Base-by-base conservation (phyloP, 495 filamentous ascomycete genomes). In the Aspergillus baeticus region DNA sequence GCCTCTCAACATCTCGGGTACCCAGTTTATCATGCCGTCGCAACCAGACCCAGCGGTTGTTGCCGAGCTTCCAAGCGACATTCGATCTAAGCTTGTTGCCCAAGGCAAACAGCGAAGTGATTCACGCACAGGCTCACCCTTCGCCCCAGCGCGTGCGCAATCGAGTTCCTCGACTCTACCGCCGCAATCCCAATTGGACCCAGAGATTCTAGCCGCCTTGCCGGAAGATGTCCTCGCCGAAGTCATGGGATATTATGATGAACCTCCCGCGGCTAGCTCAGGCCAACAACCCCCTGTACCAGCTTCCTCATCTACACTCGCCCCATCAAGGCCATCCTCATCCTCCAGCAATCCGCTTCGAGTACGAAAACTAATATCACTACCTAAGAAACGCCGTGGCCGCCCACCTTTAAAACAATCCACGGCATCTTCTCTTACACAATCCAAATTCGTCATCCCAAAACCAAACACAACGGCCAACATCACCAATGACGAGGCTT, bases 11-110 rank as follows among this genome's bases (percentile, higher is more conserved):
- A 84, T 87, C 0, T 70, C 80, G 3, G 92, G 92, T 0, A 93
- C 91, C 10, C 92, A 97, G 66, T 96, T 96, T 67, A 83, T 96
- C 56, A 71, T 97, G 62, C 92, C 92, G 3, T 84, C 84, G 5
- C 87, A 92, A 59, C 75, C 88, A 10, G 92, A 97, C 63, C 87
- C 85, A 0, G 71, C 77, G 29, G 85, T 92, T 1, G 71, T 94
- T 26, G 85, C 85, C 1, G 91, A 94, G 63, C 80, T 96, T 2
- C 90, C 90, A 2, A 75, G 75, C 14, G 89, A 94, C 59, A 94
- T 96, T 56, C 81, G 90, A 55, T 84, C 84, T 39, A 88, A 84
- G 59, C 79, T 96, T n/a, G 69, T 84, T 33, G 65, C 76, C 6
- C 78, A 82, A 57, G 70, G 73, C 29, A 65, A 83, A 66, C 56